Evolutionary conservation across 306 rosid genomes (phyloP), one percentile per base, ranked within the genome.

Genomic region (Corylus americana): DNA sequence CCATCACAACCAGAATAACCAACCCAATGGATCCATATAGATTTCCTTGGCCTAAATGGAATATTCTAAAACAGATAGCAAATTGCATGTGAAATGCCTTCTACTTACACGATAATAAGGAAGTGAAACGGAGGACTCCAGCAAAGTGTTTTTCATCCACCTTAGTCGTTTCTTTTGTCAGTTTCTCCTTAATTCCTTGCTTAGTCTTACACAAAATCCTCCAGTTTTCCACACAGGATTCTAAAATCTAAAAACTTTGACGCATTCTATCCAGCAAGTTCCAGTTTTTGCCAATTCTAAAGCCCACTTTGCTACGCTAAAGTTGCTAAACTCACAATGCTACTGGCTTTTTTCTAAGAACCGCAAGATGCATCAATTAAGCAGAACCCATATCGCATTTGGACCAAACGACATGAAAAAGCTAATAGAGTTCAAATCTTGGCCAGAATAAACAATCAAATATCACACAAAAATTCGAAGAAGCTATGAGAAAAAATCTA

Each of bases 261-360:
- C 29, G 18, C 44, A 45, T 66, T 18, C 57, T 39, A 51, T 70
- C 22, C 78, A 4, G 68, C 49, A 74, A 78, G 59, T 14, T 45
- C 31, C 42, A 49, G 48, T 25, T 20, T 50, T 25, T 59, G 37
- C 57, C 71, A 20, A 47, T 22, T 22, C 31, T 27, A 5, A 37
- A 79, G 11, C 75, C 63, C 45, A 85, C 66, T 57, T 8, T 75
- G 74, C 7, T 13, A 42, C 8, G 55, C 4, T 9, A 16, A 70
- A 18, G 22, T 22, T 22, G 22, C 22, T 22, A 22, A 22, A 22
- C 6, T 44, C 3, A 12, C 45, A 81, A 74, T 50, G 77, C 29
- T 10, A 73, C 14, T 51, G 50, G 70, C 45, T 67, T 6, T 17
- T 29, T 49, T 12, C 11, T 39, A 9, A 67, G 49, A 37, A 67